Conservation (phyloP, 2,329 filamentous ascomycete genomes). For the Aschersonia sp. region DNA sequence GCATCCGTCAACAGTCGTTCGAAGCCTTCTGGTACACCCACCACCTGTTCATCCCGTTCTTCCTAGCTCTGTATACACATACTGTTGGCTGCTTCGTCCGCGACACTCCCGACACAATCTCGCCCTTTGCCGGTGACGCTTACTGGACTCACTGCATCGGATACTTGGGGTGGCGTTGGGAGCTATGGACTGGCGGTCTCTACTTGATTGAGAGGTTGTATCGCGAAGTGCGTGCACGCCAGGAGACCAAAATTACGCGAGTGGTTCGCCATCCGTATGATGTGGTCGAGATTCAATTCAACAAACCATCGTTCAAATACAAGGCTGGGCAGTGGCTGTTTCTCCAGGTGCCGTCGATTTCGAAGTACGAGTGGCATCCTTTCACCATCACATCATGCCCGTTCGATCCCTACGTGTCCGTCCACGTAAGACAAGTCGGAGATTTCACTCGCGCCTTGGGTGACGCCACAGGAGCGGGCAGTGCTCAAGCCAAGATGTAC, state of each 20-base stretch:
- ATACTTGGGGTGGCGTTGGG: conserved; percentile 96
- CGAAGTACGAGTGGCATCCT: conserved; percentile 88
- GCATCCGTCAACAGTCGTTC: conserved; percentile 91
- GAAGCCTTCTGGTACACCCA: conserved; percentile 99
- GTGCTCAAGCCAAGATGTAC: conserved; percentile 77
- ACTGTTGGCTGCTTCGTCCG: conserved; percentile 94
- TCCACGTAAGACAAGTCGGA: conserved; percentile 91
- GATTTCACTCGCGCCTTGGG: conserved; percentile 94
- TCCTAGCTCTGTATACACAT: conserved; percentile 89
- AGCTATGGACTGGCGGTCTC: conserved; percentile 70
- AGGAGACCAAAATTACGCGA: conserved; percentile 78
- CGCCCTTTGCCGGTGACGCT: conserved; percentile 65
- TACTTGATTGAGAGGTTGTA: conserved; percentile 84
- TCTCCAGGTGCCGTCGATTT: conserved; percentile 82
- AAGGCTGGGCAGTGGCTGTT: conserved; percentile 98
- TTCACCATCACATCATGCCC: conserved; percentile 99
- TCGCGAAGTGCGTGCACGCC: conserved; percentile 73
- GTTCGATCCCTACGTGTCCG: conserved; percentile 84
- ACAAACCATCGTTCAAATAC: conserved; percentile 93
- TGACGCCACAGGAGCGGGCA: conserved; percentile 83
- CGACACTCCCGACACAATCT: conserved; percentile 56
- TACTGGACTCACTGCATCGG: conserved; percentile 94
- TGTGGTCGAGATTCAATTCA: conserved; percentile 93
- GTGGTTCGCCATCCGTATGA: conserved; percentile 95
- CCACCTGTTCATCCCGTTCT: conserved; percentile 93